These are phyloP conservation scores for Diddensiella caesifluorescens DNA, from an alignment of 805 yeast genomes.

Conservation along the genomic window DNA sequence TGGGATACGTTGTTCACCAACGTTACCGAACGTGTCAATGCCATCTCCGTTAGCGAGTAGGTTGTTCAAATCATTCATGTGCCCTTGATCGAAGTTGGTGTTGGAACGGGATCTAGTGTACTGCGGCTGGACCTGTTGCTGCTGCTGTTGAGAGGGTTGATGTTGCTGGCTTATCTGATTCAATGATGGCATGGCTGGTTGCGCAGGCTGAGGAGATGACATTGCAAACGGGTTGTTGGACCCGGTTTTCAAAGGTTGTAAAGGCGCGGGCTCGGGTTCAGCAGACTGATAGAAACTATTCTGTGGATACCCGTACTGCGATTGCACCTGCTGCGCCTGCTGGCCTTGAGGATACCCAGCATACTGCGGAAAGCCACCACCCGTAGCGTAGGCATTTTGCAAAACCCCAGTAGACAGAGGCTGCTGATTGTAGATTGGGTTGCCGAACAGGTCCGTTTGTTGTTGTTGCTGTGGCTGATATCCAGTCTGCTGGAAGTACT, in stretches of 20 bases:
- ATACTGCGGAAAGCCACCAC: conserved; percentile 18
- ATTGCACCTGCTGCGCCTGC: conserved; percentile 15
- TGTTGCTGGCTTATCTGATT: conserved; percentile 23
- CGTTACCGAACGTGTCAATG: conserved; percentile 87
- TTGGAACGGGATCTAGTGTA: conserved; percentile 31
- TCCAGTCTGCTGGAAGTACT: conserved; percentile 17
- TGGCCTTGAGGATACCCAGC: conserved; percentile 21
- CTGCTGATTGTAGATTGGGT: conserved; percentile 44
- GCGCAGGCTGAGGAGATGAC: conserved; percentile 11
- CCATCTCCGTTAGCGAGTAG: conserved; percentile 85
- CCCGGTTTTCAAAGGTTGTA: conserved; percentile 60
- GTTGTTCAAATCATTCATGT: conserved; percentile 65
- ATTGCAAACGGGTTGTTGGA: conserved; percentile 74
- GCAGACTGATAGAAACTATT: conserved; percentile 33
- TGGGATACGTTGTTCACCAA: conserved; percentile 78
- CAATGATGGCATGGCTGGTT: conserved; percentile 21
- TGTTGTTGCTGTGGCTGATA: conserved; percentile 33
- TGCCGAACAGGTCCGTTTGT: conserved; percentile 57
- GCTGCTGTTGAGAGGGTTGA: conserved; percentile 26
- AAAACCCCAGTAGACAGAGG: conserved; percentile 52
- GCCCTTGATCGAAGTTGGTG: conserved; percentile 45
- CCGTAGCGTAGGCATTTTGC: conserved; percentile 40
- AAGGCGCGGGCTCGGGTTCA: conserved; percentile 32
- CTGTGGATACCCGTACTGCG: conserved; percentile 17
- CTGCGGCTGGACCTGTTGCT: conserved; percentile 28